Evolutionary conservation across 2,329 filamentous ascomycete species (phyloP), one percentile per base, ranked within the genome.

Genomic region (Graphilbum fragrans): DNA sequence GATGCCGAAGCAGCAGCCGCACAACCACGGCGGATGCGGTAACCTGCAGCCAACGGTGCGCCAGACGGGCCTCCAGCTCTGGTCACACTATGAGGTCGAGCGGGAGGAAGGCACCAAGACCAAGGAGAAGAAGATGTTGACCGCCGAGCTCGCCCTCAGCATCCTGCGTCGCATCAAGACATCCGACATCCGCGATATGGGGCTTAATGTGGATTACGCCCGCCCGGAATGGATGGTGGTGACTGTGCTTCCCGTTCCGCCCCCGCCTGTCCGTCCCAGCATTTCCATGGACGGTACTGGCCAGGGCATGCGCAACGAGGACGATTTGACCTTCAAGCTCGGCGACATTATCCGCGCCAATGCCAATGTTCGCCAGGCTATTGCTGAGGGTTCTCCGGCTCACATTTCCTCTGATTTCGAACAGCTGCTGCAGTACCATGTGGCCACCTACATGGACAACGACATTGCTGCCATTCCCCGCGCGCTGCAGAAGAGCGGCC

Each of bases 361-460:
- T 65, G 82, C 84, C 52, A 95, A 94, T 53, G 88, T 98, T 43
- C 80, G 85, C 51, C 82, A 92, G 52, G 92, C 87, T 45, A 86
- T 94, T 54, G 78, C 85, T 45, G 87, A 95, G 60, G 92, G 92
- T 43, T 88, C 88, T 4, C 87, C 92, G 1, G 80, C 85, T 49
- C 92, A 98, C 62, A 86, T 96, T 50, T 77, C 87, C 16, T 76
- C 80, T 45, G 92, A 98, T 54, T 96, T 95, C 45, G 86, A 94
- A 61, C 79, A 82, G 48, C 67, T 98, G 25, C 69, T 99, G 31
- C 93, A 99, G 58, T 99, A 94, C 57, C 93, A 98, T 56, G 88
- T 98, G 45, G 93, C 93, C 35, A 98, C 93, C 1, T 94, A 95
- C 64, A 98, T 99, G 93, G 92, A 98, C 63, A 99, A 98, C 55